Evolutionary conservation across 1,284 basidiomycete species (phyloP), one percentile per base, ranked within the genome.

Genomic region (Pascua guehoae): DNA sequence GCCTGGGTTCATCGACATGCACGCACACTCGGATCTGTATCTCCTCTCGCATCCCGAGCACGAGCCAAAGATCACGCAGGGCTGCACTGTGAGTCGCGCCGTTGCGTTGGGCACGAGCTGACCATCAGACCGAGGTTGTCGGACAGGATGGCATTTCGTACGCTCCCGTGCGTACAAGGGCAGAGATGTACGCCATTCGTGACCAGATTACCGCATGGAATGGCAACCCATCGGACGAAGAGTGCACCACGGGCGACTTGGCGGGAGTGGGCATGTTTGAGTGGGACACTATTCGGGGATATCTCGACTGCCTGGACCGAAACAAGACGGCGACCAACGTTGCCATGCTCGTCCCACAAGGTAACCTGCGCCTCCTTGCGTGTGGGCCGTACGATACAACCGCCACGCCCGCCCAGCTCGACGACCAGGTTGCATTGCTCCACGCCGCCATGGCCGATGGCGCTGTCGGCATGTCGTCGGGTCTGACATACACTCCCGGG

Each of bases 1-100:
- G 17, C 75, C 75, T 7, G 75, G 75, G 5, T 77, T 77, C 56
- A 74, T 77, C 49, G 75, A 77, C 56, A 65, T 77, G 64, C 75
- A 77, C 62, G 75, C 75, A 5, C 75, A 77, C 58, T 70, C 67
- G 11, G 75, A 77, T 58, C 59, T 76, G 41, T 70, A 73, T 49
- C 62, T 77, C 41, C 56, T 77, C 32, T 69, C 69, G 7, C 64
- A 73, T 49, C 70, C 74, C 1, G 65, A 54, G 1, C 75, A 77
- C 49, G 64, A 65, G 45, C 59, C 75, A n/a, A 75, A 75, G 57
- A 67, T 77, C 51, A 69, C 67, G 8, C 75, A 77, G 58, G 75
- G 74, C 2, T 68, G 68, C 43, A 76, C 75, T 11, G 71, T 73
- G 48, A 61, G 70, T 68, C 24, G 24, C 24, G 5, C 1, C 4